Evolutionary conservation across 495 filamentous ascomycete species (phyloP).

Genomic region (Annulohypoxylon moriforme): DNA sequence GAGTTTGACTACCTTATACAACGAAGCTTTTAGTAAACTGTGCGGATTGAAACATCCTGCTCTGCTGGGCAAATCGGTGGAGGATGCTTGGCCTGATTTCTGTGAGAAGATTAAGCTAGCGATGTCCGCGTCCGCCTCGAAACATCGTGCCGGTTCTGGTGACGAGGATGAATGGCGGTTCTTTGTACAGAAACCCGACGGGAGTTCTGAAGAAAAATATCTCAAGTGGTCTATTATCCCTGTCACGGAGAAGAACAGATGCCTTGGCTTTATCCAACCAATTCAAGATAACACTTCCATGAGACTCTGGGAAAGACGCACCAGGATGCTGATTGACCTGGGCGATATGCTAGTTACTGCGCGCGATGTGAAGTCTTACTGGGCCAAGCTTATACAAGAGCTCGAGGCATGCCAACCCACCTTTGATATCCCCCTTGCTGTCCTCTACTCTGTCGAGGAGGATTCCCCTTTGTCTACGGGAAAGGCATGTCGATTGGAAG

Average conservation of each 20-base stretch:
- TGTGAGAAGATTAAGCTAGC: conserved; percentile 69
- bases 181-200: conserved; percentile 67
- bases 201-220: conserved; percentile 73
- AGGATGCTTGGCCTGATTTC: conserved; percentile 73
- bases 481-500: conserved; percentile 67
- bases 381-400: conserved; percentile 65
- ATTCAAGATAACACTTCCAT: conserved; percentile 74
- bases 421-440: conserved; percentile 69
- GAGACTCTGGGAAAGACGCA: conserved; percentile 72
- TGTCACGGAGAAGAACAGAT: conserved; percentile 68
- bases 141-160: conserved; percentile 68
- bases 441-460: conserved; percentile 71
- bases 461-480: conserved; percentile 66
- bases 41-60: conserved; percentile 75
- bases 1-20: conserved; percentile 74
- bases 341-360: conserved; percentile 75
- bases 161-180: conserved; percentile 78
- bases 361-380: conserved; percentile 71
- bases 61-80: conserved; percentile 73
- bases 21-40: conserved; percentile 74
- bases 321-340: conserved; percentile 74
- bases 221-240: conserved; percentile 77
- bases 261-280: conserved; percentile 62
- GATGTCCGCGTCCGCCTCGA: conserved; percentile 66
- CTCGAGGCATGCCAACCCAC: conserved; percentile 66